Conservation (phyloP, 2,329 filamentous ascomycete genomes). For the Trichoderma breve region DNA sequence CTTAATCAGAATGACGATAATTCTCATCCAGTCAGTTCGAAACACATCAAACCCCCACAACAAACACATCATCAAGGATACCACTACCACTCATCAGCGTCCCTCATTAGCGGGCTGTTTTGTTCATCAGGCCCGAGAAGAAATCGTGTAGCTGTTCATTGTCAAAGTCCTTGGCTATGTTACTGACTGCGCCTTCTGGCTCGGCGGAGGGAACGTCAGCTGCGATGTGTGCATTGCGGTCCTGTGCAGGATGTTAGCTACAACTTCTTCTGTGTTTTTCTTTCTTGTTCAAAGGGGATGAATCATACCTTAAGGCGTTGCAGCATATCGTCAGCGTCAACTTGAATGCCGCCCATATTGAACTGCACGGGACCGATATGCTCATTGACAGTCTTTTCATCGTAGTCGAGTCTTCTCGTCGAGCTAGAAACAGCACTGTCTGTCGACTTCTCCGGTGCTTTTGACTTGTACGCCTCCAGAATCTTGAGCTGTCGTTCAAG, state of each 20-base stretch:
- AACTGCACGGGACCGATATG: conserved; percentile 95
- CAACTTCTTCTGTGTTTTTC: background rate
- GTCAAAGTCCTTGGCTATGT: conserved; percentile 46
- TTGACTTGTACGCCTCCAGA: conserved; percentile 64
- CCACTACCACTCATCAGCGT: conserved; percentile 18
- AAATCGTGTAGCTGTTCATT: conserved; percentile 59
- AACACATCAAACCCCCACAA: background rate
- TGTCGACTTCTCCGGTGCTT: conserved; percentile 47
- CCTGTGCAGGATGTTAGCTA: conserved; percentile 37
- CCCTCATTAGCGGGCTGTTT: conserved; percentile 37
- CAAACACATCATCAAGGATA: background rate
- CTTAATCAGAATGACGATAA: conserved; percentile 9
- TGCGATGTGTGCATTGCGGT: conserved; percentile 54
- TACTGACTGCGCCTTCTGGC: conserved; percentile 37
- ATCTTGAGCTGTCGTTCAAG: conserved; percentile 70
- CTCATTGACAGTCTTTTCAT: conserved; percentile 59
- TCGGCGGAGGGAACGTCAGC: conserved; percentile 43
- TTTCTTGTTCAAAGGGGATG: background rate
- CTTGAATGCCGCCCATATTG: conserved; percentile 96
- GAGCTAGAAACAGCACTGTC: conserved; percentile 27
- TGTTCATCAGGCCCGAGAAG: conserved; percentile 59
- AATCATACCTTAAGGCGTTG: conserved; percentile 72
- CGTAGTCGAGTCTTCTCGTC: conserved; percentile 34
- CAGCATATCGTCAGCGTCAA: conserved; percentile 91
- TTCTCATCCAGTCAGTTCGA: background rate